phyloP scores from a whole-genome alignment of 768 basidiomycete species.

The Rhodotorula kratochvilovae region DNA sequence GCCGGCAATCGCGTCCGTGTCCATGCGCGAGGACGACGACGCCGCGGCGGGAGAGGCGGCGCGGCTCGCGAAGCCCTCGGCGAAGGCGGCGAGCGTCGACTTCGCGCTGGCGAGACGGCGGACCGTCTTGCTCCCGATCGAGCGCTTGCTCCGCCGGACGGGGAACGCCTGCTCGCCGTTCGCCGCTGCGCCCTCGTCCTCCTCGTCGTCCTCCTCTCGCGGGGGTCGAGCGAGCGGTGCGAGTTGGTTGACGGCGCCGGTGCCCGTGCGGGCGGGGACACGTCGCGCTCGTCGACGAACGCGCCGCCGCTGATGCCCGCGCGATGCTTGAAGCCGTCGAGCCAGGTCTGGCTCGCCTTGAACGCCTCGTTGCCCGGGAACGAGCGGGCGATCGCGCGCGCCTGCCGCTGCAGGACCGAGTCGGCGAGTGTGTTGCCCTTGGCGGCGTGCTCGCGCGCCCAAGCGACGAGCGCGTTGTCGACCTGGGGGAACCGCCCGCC shows the following conservation, averaged over 20 bases:
- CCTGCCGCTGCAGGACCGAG: constrained; percentile 60
- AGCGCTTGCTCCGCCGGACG: constrained; percentile 12
- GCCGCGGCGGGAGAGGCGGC: background rate
- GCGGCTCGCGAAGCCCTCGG: constrained; percentile 3
- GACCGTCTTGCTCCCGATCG: constrained; percentile 16
- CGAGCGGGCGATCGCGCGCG: constrained; percentile 60
- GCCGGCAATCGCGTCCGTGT: background rate
- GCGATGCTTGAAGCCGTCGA: constrained; percentile 84
- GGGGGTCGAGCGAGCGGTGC: constrained; percentile 3
- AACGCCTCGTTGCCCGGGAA: constrained; percentile 61
- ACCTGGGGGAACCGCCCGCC: constrained; percentile 60
- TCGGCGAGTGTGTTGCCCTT: constrained; percentile 58
- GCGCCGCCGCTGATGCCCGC: constrained; percentile 55
- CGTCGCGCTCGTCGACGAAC: constrained; percentile 2
- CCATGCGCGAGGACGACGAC: background rate
- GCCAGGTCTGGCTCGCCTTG: constrained; percentile 88
- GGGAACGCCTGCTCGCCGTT: constrained; percentile 2
- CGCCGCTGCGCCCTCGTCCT: constrained; percentile 5
- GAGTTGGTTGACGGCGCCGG: constrained; percentile 2
- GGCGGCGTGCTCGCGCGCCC: constrained; percentile 25
- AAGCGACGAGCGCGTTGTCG: constrained; percentile 50
- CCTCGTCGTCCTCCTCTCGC: constrained; percentile 17
- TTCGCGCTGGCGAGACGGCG: constrained; percentile 26
- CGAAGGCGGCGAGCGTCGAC: constrained; percentile 24
- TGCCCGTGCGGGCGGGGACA: background rate